Base-by-base conservation (phyloP, 2,329 filamentous ascomycete species). In the Sporothrix schenckii region DNA sequence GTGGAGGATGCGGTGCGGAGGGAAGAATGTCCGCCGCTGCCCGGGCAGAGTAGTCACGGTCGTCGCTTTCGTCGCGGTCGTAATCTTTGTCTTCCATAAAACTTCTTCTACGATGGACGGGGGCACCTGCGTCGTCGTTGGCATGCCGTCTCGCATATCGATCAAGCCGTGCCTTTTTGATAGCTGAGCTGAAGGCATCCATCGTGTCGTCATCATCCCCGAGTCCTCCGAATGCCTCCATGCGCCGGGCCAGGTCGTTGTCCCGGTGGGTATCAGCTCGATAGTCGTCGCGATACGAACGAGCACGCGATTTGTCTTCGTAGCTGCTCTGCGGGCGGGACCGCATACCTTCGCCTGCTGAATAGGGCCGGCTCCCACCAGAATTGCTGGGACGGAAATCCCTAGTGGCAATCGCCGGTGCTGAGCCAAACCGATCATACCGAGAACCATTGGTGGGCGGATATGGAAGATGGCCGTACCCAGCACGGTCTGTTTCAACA, bases 81-180 rank as follows among this genome's bases (percentile, higher is more conserved):
- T 87, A 4, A 44, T 16, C 89, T 72, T 87, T 82, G 39, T 90
- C 86, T 71, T 88, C 88, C 83, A 88, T 84, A 75, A 88, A 87
- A 74, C 90, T 16, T 81, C 82, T 1, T 82, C 81, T n/a, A 6
- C 65, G 61, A n/a, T 69, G 72, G 1, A 61, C 24, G 16, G 63
- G 66, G 21, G 61, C 50, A 14, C 53, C 69, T n/a, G 49, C 19
- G 21, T 68, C 65, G 60, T 69, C 69, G 6, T 72, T 44, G 76
- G 77, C 47, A 78, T 75, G 34, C 80, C 81, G 34, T 79, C 80
- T n/a, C n/a, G 69, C 52, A 39, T 66, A 66, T 4, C 52, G 60
- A 7, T 63, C 54, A n/a, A 50, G 47, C 19, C 52, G 52, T 21
- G 34, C 47, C 19, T 66, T 52, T 9, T 39, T 27, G 47, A 66